phyloP scores from a whole-genome alignment of 352 stramenopile genomes.

The Bremia lactucae region DNA sequence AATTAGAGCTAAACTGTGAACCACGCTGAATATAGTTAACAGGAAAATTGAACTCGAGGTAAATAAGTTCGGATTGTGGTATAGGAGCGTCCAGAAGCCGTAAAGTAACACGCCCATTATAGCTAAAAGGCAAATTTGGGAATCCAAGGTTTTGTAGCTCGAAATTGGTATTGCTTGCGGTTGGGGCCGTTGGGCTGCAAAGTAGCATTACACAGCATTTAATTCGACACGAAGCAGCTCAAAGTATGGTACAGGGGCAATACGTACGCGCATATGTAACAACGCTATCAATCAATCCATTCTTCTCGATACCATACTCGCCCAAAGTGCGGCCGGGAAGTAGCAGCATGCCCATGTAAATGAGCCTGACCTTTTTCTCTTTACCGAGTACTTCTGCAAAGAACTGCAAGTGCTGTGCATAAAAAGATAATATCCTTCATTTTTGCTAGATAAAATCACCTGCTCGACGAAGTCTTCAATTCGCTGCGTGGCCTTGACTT shows the following conservation, averaged over 20 bases:
- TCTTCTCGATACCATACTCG: conserved; percentile 69
- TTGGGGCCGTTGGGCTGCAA: conserved; percentile 31
- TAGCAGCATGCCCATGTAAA: conserved; percentile 79
- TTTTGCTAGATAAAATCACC: background rate
- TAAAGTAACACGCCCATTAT: conserved; percentile 60
- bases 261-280: conserved; percentile 60
- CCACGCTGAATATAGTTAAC: conserved; percentile 43
- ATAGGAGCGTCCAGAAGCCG: conserved; percentile 67
- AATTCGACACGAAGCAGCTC: conserved; percentile 4
- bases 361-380: conserved; percentile 55
- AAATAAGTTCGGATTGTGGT: conserved; percentile 70
- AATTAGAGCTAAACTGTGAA: conserved; percentile 48
- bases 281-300: conserved; percentile 65
- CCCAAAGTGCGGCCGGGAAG: conserved; percentile 48
- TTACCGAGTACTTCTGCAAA: conserved; percentile 41
- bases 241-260: conserved; percentile 1
- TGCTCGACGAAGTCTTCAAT: conserved; percentile 53
- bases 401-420: conserved; percentile 37
- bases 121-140: conserved; percentile 45
- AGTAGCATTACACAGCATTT: conserved; percentile 10
- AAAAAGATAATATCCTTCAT: background rate
- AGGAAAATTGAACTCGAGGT: conserved; percentile 68
- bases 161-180: conserved; percentile 27
- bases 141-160: conserved; percentile 48
- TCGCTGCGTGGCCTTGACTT: conserved; percentile 55